A percentile compares a stretch with the other conserved stretches of the same genome.
Conservation (phyloP, 257 asterid genomes). For the Paraleonurus japonicus region DNA sequence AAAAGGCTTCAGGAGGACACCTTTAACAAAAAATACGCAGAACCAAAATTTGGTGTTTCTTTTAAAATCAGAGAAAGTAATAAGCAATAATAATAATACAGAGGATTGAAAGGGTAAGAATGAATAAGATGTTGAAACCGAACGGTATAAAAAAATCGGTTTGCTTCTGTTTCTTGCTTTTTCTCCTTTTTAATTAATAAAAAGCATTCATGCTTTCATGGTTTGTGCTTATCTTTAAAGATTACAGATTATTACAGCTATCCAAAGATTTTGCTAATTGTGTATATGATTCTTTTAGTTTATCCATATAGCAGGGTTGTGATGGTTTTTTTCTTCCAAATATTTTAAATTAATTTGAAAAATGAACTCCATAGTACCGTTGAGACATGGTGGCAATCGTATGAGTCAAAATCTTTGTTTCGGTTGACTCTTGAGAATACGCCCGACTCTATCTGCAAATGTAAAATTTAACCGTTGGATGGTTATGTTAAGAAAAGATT, state of each 20-base stretch:
- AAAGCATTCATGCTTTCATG: conserved; percentile 20
- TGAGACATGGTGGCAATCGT: conserved; percentile 31
- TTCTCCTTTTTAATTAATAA: neutral
- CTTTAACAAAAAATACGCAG: conserved; percentile 34
- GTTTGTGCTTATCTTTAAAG: conserved; percentile 20
- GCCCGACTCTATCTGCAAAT: neutral
- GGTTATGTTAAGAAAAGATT: too few relatives aligned
- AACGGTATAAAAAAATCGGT: conserved; percentile 19
- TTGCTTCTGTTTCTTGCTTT: conserved; percentile 28
- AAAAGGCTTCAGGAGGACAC: conserved; percentile 48
- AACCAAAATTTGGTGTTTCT: conserved; percentile 14
- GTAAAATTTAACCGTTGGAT: too few relatives aligned
- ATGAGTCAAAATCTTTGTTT: neutral
- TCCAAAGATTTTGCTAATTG: neutral
- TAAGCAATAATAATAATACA: neutral
- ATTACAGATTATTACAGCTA: neutral
- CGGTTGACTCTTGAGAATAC: conserved; percentile 21
- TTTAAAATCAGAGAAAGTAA: conserved; percentile 12
- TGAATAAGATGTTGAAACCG: conserved; percentile 22
- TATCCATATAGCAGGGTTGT: conserved; percentile 13
- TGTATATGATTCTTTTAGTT: neutral
- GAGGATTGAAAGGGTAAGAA: conserved; percentile 21
- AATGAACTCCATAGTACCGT: conserved; percentile 36
- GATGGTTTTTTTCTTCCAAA: neutral
- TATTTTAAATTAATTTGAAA: conserved; percentile 35